Base-by-base conservation (phyloP, 352 stramenopile species). In the Phytophthora pluvialis region DNA sequence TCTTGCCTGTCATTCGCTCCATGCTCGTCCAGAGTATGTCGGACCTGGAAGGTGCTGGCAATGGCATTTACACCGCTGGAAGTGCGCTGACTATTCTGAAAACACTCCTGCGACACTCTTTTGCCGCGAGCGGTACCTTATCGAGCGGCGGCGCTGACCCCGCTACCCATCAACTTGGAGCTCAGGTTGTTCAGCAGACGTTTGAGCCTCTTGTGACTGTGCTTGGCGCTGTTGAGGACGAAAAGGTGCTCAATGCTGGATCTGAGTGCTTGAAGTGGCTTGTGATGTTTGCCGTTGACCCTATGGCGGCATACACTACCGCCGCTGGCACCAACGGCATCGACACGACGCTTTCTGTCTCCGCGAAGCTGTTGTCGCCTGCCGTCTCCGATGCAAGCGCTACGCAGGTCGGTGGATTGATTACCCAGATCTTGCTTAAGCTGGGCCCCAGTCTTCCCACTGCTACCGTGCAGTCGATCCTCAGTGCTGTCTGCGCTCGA, bases 261-360 rank as follows among this genome's bases (percentile, higher is more conserved):
- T 83, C 84, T 1, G 84, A 95, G 55, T 93, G 84, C 64, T 78
- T 95, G 29, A 95, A 95, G 67, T 93, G 83, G 83, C 60, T 93
- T 25, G 82, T 95, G 5, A 91, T 92, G 81, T 89, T 92, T 54
- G 75, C 84, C 0, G 77, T 91, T 4, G 80, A 90, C 13, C 50
- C 86, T 35, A 64, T 95, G 4, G 75, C 78, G 10, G 73, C 83
- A 15, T 89, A 86, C 59, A 70, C 54, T 25, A 69, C 69, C 15
- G 65, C 58, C 10, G 32, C 54, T 43, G 83, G 82, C 13, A 55
- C 13, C 39, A 87, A 70, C 28, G 84, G 84, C 18, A 75, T 93
- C 32, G 84, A 95, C 43, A 84, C 83, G 12, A 90, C 77, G 1
- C 86, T 93, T 66, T 65, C 74, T 13, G 67, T 94, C 16, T 87